Percentiles rank a stretch among this genome's conserved stretches.
These are phyloP conservation scores for Mucor velutinosus DNA, from an alignment of 371 early-diverging fungal species.

Conservation along the genomic window DNA sequence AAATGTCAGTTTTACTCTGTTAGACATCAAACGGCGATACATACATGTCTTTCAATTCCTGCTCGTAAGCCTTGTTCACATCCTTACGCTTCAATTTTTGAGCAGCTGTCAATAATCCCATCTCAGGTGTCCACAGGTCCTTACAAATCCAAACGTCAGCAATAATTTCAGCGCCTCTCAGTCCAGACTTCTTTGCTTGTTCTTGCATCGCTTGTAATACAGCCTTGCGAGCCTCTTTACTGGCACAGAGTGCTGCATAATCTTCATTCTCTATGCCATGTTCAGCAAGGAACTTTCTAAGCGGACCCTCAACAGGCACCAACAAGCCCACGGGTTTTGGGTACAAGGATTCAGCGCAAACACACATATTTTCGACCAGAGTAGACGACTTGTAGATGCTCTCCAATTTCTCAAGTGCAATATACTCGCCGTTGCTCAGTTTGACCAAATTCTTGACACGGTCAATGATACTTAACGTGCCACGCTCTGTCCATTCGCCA, in stretches of 20 bases:
- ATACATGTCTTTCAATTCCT: conserved; percentile 64
- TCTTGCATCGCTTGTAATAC: conserved; percentile 27
- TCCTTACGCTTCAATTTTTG: conserved; percentile 88
- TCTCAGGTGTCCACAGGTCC: conserved; percentile 90
- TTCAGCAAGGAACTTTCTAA: conserved; percentile 32
- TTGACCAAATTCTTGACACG: conserved; percentile 84
- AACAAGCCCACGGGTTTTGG: conserved; percentile 73
- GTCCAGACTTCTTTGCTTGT: conserved; percentile 43
- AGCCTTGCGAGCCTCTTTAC: conserved; percentile 15
- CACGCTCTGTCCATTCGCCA: conserved; percentile 76
- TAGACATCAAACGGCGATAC: not conserved
- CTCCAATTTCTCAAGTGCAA: conserved; percentile 97
- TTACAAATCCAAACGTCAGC: conserved; percentile 66
- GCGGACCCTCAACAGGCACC: conserved; percentile 62
- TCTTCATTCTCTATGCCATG: conserved; percentile 28
- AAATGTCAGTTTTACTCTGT: not conserved
- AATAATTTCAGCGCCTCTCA: conserved; percentile 79
- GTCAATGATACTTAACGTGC: conserved; percentile 76
- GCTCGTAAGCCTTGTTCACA: conserved; percentile 60
- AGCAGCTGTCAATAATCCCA: conserved; percentile 84
- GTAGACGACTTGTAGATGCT: conserved; percentile 81
- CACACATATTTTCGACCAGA: conserved; percentile 81
- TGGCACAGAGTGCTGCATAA: conserved; percentile 35
- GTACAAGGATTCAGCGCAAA: conserved; percentile 79
- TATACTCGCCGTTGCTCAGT: conserved; percentile 93